A percentile compares a stretch with the other conserved stretches of the same genome.
Conservation (phyloP, 1,284 basidiomycete genomes). For the Trichosporon ovoides region DNA sequence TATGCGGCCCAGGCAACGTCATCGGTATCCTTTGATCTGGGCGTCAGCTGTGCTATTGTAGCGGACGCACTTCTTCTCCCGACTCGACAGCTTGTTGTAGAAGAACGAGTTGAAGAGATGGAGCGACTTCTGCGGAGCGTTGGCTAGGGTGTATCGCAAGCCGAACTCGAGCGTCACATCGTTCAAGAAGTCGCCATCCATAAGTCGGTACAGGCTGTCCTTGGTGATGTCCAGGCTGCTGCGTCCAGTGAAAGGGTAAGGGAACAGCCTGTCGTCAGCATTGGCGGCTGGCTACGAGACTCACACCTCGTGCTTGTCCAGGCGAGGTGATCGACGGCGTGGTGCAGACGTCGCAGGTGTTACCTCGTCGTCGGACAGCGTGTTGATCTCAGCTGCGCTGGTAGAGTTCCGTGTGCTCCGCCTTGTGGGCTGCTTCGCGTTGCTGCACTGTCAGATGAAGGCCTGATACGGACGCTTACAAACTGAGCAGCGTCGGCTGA, state of each 20-base stretch:
- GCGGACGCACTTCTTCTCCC: conserved; percentile 56
- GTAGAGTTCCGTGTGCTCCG: neutral
- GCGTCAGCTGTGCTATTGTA: conserved; percentile 3
- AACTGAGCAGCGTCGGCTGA: too few relatives aligned
- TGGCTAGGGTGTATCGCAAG: conserved; percentile 60
- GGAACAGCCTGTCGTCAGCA: conserved; percentile 57
- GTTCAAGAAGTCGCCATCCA: conserved; percentile 79
- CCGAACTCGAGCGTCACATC: conserved; percentile 96
- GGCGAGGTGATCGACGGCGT: conserved; percentile 7
- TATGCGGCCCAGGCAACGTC: conserved; percentile 57
- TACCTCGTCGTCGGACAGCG: neutral
- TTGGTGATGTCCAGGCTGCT: conserved; percentile 71
- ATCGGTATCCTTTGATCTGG: conserved; percentile 14
- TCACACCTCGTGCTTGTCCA: conserved; percentile 28
- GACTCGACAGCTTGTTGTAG: conserved; percentile 78
- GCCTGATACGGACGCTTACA: too few relatives aligned
- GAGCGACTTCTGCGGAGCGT: neutral
- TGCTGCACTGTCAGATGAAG: neutral
- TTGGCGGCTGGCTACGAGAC: neutral
- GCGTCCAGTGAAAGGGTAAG: conserved; percentile 64
- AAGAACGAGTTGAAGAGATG: conserved; percentile 97
- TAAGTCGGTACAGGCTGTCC: conserved; percentile 68
- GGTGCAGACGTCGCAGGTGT: neutral
- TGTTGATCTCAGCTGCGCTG: neutral
- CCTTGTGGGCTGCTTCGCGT: neutral